Evolutionary conservation across 2,329 filamentous ascomycete genomes (phyloP).

Genomic region (Colletotrichum caudatum): DNA sequence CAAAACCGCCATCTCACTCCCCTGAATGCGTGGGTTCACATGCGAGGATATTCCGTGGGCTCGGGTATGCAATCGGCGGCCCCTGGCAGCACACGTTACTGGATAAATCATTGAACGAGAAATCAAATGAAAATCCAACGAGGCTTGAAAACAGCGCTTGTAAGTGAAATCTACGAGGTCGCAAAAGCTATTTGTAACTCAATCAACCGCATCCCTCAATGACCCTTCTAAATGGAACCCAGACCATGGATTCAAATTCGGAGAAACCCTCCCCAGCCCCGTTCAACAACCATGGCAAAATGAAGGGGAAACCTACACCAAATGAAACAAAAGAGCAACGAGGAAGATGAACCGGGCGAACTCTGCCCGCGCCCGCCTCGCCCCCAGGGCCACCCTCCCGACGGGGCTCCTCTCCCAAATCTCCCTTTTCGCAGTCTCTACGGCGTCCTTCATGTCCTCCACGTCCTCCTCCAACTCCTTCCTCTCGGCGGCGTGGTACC

Average conservation of each 20-base stretch:
- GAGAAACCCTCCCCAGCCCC: not conserved
- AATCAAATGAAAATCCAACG: not conserved
- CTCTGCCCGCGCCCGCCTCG: not conserved
- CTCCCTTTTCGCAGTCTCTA: not conserved
- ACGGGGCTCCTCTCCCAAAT: not conserved
- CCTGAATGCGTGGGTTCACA: not conserved
- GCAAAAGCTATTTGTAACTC: not conserved
- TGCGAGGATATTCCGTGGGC: not conserved
- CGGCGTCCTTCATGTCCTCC: conserved; percentile 1
- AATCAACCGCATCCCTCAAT: not conserved
- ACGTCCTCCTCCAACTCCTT: not conserved
- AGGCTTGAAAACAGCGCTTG: not conserved
- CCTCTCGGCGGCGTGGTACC: not conserved
- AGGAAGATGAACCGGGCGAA: not conserved
- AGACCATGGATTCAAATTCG: no score
- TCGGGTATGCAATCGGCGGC: not conserved
- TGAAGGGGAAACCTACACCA: not conserved
- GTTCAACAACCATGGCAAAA: not conserved
- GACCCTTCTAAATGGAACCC: not conserved
- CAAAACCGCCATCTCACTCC: not conserved
- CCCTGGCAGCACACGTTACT: not conserved
- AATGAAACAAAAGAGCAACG: not conserved
- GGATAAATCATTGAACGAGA: not conserved
- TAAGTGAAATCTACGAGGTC: no score
- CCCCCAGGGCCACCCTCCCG: not conserved